Evolutionary conservation across 495 filamentous ascomycete genomes (phyloP).

Genomic region (Talaromyces borbonicus): DNA sequence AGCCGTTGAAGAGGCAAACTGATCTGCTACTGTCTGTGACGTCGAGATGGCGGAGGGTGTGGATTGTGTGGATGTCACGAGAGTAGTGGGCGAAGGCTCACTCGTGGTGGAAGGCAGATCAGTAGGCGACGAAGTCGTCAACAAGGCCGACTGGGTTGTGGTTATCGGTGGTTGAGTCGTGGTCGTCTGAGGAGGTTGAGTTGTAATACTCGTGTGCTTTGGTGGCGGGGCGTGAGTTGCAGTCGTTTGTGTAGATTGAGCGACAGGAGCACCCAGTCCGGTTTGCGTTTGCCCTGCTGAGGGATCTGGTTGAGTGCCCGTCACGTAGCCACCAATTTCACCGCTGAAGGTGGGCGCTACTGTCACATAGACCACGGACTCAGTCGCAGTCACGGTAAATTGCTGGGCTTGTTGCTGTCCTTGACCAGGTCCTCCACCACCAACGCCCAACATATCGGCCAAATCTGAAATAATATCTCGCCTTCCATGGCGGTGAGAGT

Average conservation of each 20-base stretch:
- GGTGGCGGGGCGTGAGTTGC: constrained; percentile 5
- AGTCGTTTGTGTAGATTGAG: constrained; percentile 10
- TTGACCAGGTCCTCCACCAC: neutral
- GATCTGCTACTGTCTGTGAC: constrained; percentile 10
- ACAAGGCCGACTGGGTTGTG: constrained; percentile 10
- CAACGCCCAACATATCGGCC: neutral
- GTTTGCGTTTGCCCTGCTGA: constrained; percentile 10
- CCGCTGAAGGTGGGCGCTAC: constrained; percentile 45
- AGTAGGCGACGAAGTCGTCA: constrained; percentile 15
- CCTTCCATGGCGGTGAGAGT: constrained; percentile 2
- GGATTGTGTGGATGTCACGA: constrained; percentile 13
- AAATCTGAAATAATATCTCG: constrained; percentile 4
- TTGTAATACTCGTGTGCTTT: constrained; percentile 13
- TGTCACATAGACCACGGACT: constrained; percentile 44
- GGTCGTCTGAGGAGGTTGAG: constrained; percentile 7
- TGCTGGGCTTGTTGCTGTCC: constrained; percentile 6
- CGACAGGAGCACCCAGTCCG: constrained; percentile 14
- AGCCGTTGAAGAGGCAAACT: constrained; percentile 12
- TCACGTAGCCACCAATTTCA: constrained; percentile 45
- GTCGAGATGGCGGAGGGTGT: constrained; percentile 16
- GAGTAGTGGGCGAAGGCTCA: constrained; percentile 18
- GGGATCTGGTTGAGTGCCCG: constrained; percentile 20
- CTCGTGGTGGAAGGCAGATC: constrained; percentile 12
- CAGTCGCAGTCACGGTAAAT: neutral
- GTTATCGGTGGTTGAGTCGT: constrained; percentile 12